Conservation (phyloP, 345 rosid species). For the Eucalyptus globulus region DNA sequence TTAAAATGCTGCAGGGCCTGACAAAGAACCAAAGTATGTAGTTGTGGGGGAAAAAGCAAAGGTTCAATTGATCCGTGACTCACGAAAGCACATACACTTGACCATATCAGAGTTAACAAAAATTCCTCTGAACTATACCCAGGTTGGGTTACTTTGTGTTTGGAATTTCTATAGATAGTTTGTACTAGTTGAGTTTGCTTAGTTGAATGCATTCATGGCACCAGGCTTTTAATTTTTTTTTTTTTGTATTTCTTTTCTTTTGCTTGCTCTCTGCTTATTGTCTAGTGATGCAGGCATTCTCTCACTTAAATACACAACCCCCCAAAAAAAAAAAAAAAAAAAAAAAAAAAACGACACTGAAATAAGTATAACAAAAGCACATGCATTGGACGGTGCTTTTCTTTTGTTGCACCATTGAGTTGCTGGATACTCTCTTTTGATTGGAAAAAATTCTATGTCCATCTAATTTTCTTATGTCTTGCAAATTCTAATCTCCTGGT, state of each 20-base stretch:
- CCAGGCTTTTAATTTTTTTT: neutral
- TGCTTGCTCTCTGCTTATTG: neutral
- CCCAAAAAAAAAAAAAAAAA: neutral
- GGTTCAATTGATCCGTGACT: constrained; percentile 76
- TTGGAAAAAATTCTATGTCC: neutral
- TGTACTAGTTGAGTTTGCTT: neutral
- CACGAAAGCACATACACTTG: constrained; percentile 58
- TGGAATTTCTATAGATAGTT: neutral
- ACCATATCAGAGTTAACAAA: constrained; percentile 67
- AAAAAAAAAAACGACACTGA: neutral
- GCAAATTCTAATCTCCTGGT: neutral
- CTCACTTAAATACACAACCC: neutral
- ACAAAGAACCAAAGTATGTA: constrained; percentile 72
- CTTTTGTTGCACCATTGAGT: neutral
- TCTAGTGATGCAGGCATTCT: neutral
- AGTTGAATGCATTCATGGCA: neutral
- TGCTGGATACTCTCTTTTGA: neutral
- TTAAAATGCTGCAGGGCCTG: constrained; percentile 51
- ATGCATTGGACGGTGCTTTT: neutral
- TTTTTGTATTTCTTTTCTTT: neutral
- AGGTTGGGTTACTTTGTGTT: constrained; percentile 25
- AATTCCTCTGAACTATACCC: constrained; percentile 88
- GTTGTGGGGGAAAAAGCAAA: constrained; percentile 88
- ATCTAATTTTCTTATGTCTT: neutral
- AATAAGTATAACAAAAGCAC: neutral